phyloP scores from a whole-genome alignment of 495 filamentous ascomycete species.

The Penicillium taxi region DNA sequence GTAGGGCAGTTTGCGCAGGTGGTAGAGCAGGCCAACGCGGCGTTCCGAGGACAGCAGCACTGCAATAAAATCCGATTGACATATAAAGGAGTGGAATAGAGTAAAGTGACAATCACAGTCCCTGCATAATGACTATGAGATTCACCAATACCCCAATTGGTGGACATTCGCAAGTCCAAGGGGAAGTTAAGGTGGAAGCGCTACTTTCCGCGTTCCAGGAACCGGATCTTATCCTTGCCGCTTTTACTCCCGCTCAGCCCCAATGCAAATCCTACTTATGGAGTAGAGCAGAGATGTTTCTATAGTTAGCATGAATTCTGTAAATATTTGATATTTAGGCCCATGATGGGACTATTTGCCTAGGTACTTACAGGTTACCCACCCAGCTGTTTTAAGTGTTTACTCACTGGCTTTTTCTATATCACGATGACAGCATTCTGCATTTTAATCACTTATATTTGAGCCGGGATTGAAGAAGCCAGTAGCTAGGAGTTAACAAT shows the following conservation, averaged over 20 bases:
- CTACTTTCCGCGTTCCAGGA: slow-evolving; percentile 8
- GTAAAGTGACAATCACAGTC: slow-evolving; percentile 1
- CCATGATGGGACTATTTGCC: no score
- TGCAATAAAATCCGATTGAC: not conserved
- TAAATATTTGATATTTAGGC: no score
- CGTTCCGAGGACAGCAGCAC: slow-evolving; percentile 4
- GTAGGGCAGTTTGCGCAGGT: slow-evolving; percentile 1
- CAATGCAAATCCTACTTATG: no score
- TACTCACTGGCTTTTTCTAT: no score
- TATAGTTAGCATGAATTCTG: no score
- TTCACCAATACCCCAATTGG: slow-evolving; percentile 6
- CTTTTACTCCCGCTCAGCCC: slow-evolving; percentile 5
- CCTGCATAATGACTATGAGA: slow-evolving; percentile 5
- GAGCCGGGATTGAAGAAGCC: no score
- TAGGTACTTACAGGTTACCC: no score
- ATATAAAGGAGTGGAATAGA: slow-evolving; percentile 1
- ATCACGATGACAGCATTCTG: no score
- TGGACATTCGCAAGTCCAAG: slow-evolving; percentile 6
- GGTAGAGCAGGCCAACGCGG: not conserved
- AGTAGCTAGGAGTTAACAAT: no score
- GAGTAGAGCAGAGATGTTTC: no score
- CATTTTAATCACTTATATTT: no score
- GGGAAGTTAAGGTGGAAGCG: slow-evolving; percentile 4
- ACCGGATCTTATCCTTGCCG: slow-evolving; percentile 7
- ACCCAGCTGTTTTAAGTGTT: no score